Evolutionary conservation across 1,284 basidiomycete species (phyloP), one percentile per base, ranked within the genome.

Genomic region (Sporisorium graminicola): DNA sequence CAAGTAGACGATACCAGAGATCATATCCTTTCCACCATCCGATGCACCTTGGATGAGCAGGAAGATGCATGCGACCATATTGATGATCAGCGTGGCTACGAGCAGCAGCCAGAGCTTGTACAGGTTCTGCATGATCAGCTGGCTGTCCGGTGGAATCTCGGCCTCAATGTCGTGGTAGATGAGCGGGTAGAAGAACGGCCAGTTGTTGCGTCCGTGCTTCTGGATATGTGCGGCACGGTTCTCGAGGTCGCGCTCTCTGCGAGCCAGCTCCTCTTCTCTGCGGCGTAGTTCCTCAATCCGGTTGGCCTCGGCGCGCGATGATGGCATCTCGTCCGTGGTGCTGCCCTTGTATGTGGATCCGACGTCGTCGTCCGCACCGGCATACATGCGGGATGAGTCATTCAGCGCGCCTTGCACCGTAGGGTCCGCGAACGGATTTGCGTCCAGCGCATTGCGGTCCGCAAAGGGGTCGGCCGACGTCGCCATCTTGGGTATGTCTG

Each of bases 111-210:
- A 88, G 22, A 87, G 80, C 57, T 80, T 76, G 80, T 86, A 86
- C 16, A 99, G 86, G 52, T 94, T 91, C 61, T 91, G 91, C 77
- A 97, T 92, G 78, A 95, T 89, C 5, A 90, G 89, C 74, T 91
- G 91, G 62, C 91, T 92, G 24, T 91, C 90, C 74, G 93, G 90
- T 6, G 94, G 92, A 58, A 98, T 95, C 85, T 98, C 94, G 68
- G 92, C 91, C 67, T 88, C 86, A 80, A 98, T 95, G 65, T 93
- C 92, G 87, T 98, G 96, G 87, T 92, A 97, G 84, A 98, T 92
- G 80, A 99, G 88, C 22, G 95, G 96, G 84, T 92, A 95, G 89
- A 95, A 94, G 22, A 90, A 90, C 22, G 94, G 94, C 91, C 92
- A 96, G 86, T 96, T 96, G 86, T 92, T 95, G 76, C 91, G 90